Conservation (phyloP, 2,329 filamentous ascomycete species). For the Clonostachys byssicola region DNA sequence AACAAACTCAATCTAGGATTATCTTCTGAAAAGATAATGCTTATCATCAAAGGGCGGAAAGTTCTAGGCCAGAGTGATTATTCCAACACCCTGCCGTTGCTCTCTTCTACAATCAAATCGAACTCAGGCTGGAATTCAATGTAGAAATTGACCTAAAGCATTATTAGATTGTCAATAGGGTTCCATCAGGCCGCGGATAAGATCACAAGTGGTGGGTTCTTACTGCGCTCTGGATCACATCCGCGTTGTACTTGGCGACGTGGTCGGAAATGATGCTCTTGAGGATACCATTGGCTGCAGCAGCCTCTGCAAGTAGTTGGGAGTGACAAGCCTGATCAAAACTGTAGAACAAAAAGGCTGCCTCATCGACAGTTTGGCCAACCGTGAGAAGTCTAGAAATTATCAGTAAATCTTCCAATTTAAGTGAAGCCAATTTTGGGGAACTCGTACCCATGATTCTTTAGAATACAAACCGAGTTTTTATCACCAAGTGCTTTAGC, state of each 20-base stretch:
- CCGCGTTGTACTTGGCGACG: slow-evolving; percentile 30
- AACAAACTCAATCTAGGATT: too few species aligned
- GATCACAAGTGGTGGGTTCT: background rate
- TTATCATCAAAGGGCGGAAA: too few species aligned
- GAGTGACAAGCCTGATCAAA: slow-evolving; percentile 65
- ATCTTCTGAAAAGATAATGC: too few species aligned
- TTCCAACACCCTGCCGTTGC: background rate
- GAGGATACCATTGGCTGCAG: slow-evolving; percentile 22
- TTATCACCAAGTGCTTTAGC: slow-evolving; percentile 53
- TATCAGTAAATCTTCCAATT: too few species aligned
- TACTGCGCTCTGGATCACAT: slow-evolving; percentile 7
- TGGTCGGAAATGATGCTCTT: slow-evolving; percentile 33
- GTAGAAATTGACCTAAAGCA: background rate
- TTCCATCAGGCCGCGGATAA: too few species aligned
- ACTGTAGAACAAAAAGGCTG: slow-evolving; percentile 63
- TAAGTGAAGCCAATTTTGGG: too few species aligned
- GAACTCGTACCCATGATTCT: slow-evolving; percentile 51
- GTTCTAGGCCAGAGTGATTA: background rate
- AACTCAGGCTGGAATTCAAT: slow-evolving; percentile 1
- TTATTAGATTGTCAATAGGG: too few species aligned
- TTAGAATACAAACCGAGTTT: slow-evolving; percentile 56
- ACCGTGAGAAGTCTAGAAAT: slow-evolving; percentile 53
- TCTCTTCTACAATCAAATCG: background rate
- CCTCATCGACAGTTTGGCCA: slow-evolving; percentile 66
- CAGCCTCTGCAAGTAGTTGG: slow-evolving; percentile 64